Evolutionary conservation across 257 asterid species (phyloP).

Genomic region (Solanum chiquidenum): DNA sequence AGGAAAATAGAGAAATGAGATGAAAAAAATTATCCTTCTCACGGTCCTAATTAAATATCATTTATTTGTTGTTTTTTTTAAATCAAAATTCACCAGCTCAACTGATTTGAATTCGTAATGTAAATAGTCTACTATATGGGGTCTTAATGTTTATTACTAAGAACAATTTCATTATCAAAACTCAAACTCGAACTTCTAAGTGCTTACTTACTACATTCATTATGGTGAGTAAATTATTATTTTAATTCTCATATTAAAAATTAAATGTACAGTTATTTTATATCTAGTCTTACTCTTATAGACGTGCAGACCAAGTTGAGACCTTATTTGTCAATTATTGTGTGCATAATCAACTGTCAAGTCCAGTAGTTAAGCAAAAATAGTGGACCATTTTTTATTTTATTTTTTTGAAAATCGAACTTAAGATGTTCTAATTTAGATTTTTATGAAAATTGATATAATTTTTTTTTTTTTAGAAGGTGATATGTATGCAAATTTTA

Average conservation of each 20-base stretch:
- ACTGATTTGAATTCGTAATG: not conserved
- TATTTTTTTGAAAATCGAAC: too few species aligned
- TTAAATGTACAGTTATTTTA: not conserved
- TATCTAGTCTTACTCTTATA: not conserved
- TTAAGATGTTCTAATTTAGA: not conserved
- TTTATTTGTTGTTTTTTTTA: not conserved
- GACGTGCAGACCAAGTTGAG: not conserved
- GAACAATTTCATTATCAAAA: not conserved
- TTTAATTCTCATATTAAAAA: not conserved
- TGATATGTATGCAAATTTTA: not conserved
- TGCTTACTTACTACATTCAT: not conserved
- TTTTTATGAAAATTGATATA: not conserved
- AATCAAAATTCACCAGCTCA: not conserved
- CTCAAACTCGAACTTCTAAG: not conserved
- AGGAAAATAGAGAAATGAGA: not conserved
- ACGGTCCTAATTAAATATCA: fast-evolving
- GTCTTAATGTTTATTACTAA: not conserved
- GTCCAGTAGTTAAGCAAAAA: not conserved
- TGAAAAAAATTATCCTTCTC: not conserved
- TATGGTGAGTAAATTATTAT: not conserved
- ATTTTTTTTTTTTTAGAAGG: not conserved
- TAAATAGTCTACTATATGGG: not conserved
- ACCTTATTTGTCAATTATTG: not conserved
- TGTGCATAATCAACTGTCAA: not conserved
- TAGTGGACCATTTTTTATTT: not conserved